These are phyloP conservation scores for Knoxdaviesia proteae DNA, from an alignment of 2,329 filamentous ascomycete genomes.

Conservation along the genomic window DNA sequence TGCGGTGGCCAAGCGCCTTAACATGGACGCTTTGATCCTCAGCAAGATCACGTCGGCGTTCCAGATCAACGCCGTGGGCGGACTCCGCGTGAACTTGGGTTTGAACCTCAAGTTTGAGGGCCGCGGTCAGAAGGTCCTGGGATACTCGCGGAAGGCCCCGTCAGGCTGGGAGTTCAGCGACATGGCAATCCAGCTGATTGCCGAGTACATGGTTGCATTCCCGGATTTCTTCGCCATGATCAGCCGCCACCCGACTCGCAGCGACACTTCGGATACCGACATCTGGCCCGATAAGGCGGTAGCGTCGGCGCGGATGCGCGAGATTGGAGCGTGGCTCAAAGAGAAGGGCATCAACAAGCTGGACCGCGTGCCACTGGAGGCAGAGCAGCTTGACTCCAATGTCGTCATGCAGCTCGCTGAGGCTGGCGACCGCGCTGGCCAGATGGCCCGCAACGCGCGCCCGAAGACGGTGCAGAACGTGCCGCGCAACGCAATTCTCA, in stretches of 20 bases:
- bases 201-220: constrained; percentile 81
- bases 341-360: constrained; percentile 77
- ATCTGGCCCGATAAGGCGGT: constrained; percentile 57
- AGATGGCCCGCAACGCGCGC: not conserved
- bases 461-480: constrained; percentile 55
- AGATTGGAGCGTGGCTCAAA: constrained; percentile 87
- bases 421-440: constrained; percentile 37
- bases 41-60: constrained; percentile 96
- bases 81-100: constrained; percentile 70
- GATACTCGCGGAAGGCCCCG: constrained; percentile 71
- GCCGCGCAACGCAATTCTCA: constrained; percentile 70
- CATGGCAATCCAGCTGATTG: constrained; percentile 60
- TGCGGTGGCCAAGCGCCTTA: constrained; percentile 63
- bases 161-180: constrained; percentile 92
- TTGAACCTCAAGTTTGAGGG: constrained; percentile 94
- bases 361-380: constrained; percentile 87
- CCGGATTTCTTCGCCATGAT: constrained; percentile 89
- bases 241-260: constrained; percentile 64
- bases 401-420: constrained; percentile 64
- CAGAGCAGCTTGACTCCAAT: constrained; percentile 85
- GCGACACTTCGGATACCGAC: constrained; percentile 65
- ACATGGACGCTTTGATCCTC: constrained; percentile 66
- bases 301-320: constrained; percentile 68
- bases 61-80: constrained; percentile 57
- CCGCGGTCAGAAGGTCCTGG: constrained; percentile 85